Evolutionary conservation across 768 basidiomycete species (phyloP).

Genomic region (Tulasnella sp.): DNA sequence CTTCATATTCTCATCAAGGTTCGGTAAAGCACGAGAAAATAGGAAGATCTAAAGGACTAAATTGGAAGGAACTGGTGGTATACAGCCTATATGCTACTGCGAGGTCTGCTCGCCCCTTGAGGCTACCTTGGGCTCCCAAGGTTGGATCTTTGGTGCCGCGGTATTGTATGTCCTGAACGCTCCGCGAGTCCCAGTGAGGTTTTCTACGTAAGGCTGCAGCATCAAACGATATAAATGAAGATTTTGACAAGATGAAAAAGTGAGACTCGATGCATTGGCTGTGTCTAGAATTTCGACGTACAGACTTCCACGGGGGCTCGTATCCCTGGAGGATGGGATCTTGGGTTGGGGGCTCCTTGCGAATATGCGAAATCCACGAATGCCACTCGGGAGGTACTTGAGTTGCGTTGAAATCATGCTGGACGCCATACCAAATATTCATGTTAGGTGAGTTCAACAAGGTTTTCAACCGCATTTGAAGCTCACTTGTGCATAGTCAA

Average conservation of each 20-base stretch:
- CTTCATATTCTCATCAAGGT: too few species aligned
- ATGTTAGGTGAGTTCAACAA: neutral
- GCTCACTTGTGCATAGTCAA: conserved; percentile 82
- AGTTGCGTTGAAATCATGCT: conserved; percentile 86
- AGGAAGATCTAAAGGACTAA: neutral
- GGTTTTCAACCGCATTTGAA: neutral
- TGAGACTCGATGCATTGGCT: neutral
- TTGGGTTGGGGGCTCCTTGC: conserved; percentile 70
- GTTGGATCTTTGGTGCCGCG: conserved; percentile 68
- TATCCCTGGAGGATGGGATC: conserved; percentile 67
- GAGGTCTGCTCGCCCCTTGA: conserved; percentile 41
- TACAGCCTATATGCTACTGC: neutral
- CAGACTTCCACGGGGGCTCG: conserved; percentile 78
- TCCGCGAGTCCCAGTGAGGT: conserved; percentile 88
- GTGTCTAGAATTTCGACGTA: conserved; percentile 43
- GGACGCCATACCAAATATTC: conserved; percentile 16
- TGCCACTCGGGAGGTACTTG: conserved; percentile 98
- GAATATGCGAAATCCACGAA: conserved; percentile 89
- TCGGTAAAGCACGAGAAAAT: neutral
- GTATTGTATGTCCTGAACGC: conserved; percentile 90
- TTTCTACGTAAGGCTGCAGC: conserved; percentile 74
- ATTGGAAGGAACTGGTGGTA: neutral
- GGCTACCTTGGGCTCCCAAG: conserved; percentile 75
- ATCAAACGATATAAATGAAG: neutral
- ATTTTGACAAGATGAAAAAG: neutral